Evolutionary conservation across 2,329 filamentous ascomycete species (phyloP), one percentile per base, ranked within the genome.

Genomic region (Fusarium sp.): DNA sequence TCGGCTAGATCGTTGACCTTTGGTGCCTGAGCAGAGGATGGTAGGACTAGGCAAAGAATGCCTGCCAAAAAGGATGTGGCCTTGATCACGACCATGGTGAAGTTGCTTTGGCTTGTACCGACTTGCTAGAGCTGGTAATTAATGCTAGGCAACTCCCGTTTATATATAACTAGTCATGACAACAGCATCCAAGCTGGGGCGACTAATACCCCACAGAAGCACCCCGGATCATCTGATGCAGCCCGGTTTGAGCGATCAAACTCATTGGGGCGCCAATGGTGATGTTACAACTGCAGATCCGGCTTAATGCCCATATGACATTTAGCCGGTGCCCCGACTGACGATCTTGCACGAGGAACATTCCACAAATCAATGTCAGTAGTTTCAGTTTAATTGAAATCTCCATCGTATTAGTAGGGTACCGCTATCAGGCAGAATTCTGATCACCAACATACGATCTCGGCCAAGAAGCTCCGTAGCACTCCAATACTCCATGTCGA

Each of bases 221-320:
- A 15, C 5, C 23, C n/a, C 35, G 20, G 27, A 31, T 15, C 25
- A 29, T 10, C 36, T 11, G 25, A 5, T 35, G 6, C 3, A 15
- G 1, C 20, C 6, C 9, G 5, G 15, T 8, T 31, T 9, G 13
- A 37, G 21, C n/a, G 13, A 23, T 5, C 2, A 18, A 17, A 48
- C 1, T 45, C n/a, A 68, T 68, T 67, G 65, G 65, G 36, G 33
- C 46, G 64, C 59, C 11, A 68, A 55, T 9, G 10, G 29, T 42
- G 0, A 55, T 51, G 65, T 68, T 61, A 20, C 65, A 61, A 65
- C 29, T 61, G 49, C 41, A 65, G 53, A 67, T 66, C 64, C 35
- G 54, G 59, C 39, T 58, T 15, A 14, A 41, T 54, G 15, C 27
- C 49, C 25, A 43, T 23, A 40, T 17, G 18, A 21, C 11, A 11